Percentiles rank a stretch among this genome's conserved stretches.
Evolutionary conservation across 345 rosid genomes (phyloP).

Genomic region (Eucalyptus regnans): DNA sequence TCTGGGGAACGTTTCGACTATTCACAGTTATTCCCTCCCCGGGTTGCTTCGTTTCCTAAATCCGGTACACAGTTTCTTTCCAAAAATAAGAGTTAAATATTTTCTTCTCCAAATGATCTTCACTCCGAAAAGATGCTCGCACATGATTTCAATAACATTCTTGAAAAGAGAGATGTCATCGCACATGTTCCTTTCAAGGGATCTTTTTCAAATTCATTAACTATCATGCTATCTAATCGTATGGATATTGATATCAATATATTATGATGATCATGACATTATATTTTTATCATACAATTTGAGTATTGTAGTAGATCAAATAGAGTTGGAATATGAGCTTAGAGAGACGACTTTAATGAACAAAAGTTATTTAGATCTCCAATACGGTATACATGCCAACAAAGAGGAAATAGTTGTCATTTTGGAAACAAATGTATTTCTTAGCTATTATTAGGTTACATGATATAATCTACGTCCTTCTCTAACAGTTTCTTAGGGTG

Average conservation of each 20-base stretch:
- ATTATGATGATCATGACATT: background rate
- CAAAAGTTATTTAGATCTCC: background rate
- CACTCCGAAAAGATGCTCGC: background rate
- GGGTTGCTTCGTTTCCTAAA: background rate
- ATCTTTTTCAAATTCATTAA: background rate
- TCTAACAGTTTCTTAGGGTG: background rate
- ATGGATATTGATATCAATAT: background rate
- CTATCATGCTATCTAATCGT: background rate
- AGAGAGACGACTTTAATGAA: background rate
- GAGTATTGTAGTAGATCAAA: background rate
- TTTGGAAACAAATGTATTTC: background rate
- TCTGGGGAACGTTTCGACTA: background rate
- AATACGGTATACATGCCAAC: background rate
- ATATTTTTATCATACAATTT: background rate
- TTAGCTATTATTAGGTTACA: background rate
- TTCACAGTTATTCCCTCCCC: background rate
- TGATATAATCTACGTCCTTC: background rate
- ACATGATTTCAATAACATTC: background rate
- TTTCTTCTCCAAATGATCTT: background rate
- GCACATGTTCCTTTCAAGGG: background rate
- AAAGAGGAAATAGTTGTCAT: background rate
- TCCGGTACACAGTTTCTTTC: background rate
- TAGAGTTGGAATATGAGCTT: background rate
- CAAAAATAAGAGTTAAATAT: background rate
- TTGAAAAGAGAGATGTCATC: background rate